Conservation (phyloP, 208 protist species). For the Leishmania turanica region DNA sequence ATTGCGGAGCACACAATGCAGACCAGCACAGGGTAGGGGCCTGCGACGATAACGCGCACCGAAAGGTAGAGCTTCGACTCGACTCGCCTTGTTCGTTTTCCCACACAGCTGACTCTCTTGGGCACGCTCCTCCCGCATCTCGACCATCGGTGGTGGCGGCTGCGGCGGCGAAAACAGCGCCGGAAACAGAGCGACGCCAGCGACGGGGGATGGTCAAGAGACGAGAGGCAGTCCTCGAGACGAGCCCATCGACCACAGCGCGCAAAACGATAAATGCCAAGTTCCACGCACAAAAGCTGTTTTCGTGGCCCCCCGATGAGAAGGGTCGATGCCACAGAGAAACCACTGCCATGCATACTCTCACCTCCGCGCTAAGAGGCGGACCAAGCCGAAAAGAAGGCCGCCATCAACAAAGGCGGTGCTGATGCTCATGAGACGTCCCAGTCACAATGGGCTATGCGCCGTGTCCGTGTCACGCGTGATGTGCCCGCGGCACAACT, state of each 20-base stretch:
- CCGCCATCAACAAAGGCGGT: constrained; percentile 37
- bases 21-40: constrained; percentile 14
- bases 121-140: not conserved
- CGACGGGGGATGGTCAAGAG: constrained; percentile 30
- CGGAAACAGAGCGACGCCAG: constrained; percentile 2
- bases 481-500: constrained; percentile 30
- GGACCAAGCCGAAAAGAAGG: constrained; percentile 41
- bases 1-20: constrained; percentile 28
- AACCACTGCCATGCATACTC: constrained; percentile 45
- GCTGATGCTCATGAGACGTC: constrained; percentile 46
- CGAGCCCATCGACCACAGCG: constrained; percentile 31
- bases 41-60: constrained; percentile 5
- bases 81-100: constrained; percentile 5
- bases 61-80: constrained; percentile 13
- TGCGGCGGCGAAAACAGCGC: constrained; percentile 9
- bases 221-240: constrained; percentile 26
- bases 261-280: constrained; percentile 38
- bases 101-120: constrained; percentile 5
- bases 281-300: constrained; percentile 31
- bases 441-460: constrained; percentile 39
- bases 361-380: constrained; percentile 33
- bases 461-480: constrained; percentile 42
- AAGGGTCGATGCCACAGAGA: constrained; percentile 28
- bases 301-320: constrained; percentile 18
- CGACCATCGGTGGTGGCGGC: not conserved